Evolutionary conservation across 2,329 filamentous ascomycete species (phyloP), one percentile per base, ranked within the genome.

Genomic region (Diaporthe ampelina): DNA sequence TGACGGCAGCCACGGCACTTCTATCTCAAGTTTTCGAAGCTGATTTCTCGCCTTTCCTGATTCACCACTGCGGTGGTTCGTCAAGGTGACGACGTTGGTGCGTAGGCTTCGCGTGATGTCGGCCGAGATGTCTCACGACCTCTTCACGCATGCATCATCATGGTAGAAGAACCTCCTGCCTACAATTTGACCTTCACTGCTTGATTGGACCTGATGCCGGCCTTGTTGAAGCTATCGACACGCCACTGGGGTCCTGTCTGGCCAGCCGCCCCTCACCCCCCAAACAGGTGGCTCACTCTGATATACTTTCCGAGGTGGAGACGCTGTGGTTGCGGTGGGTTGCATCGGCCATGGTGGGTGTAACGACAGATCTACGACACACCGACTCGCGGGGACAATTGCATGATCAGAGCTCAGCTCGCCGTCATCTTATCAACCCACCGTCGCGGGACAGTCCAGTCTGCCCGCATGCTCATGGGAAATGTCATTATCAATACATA

Each of bases 331-430:
- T 21, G 61, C 32, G 45, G 63, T 67, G 63, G 63, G 63, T 67
- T 67, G 63, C 63, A 67, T 67, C 63, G 19, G 29, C 21, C 24
- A 45, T 67, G 48, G 63, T 67, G 63, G 21, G 48, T 67, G 63
- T 35, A 67, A 67, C 63, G 45, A 67, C 45, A 67, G 63, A 67
- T 67, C 63, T 67, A 52, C 45, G 21, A 37, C 45, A 67, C 43
- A 67, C 63, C 63, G 63, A 67, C 63, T 67, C 63, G 63, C 45
- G 63, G 29, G 63, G 63, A 26, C 32, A 35, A 67, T 52, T 67
- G 63, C 63, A 67, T 67, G 63, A 67, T 67, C 63, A 52, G 63
- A 26, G 63, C 63, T 52, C 29, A 52, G 29, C 21, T 52, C 29
- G 45, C 63, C 63, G 45, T 67, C 32, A 52, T 52, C 13, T 67